A percentile compares a stretch with the other conserved stretches of the same genome.
Evolutionary conservation across 352 stramenopile genomes (phyloP).

Genomic region (Pythium chondricola): DNA sequence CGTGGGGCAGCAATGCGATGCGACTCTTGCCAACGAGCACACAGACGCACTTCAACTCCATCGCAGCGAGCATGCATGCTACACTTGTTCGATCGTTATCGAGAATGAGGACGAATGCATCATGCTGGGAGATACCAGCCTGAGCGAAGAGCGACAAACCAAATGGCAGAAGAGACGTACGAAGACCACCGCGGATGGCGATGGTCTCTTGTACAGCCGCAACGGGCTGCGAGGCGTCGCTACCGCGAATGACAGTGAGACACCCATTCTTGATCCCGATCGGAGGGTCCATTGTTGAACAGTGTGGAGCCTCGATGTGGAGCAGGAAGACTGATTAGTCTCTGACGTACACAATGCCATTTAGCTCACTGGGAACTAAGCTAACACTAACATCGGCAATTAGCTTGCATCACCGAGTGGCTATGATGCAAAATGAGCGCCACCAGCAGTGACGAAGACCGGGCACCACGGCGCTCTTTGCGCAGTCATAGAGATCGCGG

Average conservation of each 20-base stretch:
- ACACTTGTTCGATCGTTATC: conserved; percentile 72
- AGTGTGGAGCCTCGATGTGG: too few relatives aligned
- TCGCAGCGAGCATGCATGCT: conserved; percentile 62
- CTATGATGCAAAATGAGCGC: too few relatives aligned
- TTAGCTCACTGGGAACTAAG: conserved; percentile 6
- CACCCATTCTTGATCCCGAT: conserved; percentile 61
- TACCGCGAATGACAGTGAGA: conserved; percentile 50
- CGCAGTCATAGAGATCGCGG: conserved; percentile 7
- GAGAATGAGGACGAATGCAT: conserved; percentile 63
- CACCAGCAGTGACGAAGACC: conserved; percentile 11
- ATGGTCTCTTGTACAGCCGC: too few relatives aligned
- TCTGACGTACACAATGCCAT: neutral
- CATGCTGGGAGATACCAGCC: conserved; percentile 24
- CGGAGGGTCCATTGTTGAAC: conserved; percentile 3
- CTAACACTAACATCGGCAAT: neutral
- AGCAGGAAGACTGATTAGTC: too few relatives aligned
- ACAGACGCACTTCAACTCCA: conserved; percentile 56
- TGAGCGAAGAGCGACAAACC: conserved; percentile 33
- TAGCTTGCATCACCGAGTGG: neutral
- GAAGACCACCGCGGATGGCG: conserved; percentile 35
- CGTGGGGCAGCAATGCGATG: conserved; percentile 35
- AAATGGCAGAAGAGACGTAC: conserved; percentile 34
- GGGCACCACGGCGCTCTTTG: neutral
- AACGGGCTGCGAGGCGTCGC: too few relatives aligned
- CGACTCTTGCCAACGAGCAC: conserved; percentile 45